These are phyloP conservation scores for Thalassiosira allenii DNA, from an alignment of 352 stramenopile genomes.

Conservation along the genomic window DNA sequence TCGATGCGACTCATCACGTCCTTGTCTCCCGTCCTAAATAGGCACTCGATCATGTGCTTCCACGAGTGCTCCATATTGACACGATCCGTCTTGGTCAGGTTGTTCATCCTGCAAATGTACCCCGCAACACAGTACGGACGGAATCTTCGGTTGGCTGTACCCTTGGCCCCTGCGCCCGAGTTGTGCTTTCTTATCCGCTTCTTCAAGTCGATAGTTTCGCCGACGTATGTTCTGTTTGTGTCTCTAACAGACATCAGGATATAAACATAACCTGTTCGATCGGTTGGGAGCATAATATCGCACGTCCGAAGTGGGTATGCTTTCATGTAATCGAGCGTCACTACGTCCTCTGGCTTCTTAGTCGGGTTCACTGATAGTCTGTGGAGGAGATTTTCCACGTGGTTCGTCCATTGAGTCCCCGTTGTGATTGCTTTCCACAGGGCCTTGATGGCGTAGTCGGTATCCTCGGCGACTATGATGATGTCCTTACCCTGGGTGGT, in stretches of 20 bases:
- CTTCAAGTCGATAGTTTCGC: slow-evolving; percentile 14
- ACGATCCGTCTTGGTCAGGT: neutral
- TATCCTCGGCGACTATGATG: slow-evolving; percentile 14
- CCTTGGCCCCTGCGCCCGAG: neutral
- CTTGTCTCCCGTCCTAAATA: no score
- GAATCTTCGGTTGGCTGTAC: neutral
- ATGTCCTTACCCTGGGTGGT: neutral
- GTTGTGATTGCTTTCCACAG: slow-evolving; percentile 33
- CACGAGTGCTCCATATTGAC: no score
- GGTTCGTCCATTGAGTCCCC: slow-evolving; percentile 31
- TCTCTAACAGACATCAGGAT: slow-evolving; percentile 25
- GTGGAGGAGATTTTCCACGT: slow-evolving; percentile 14
- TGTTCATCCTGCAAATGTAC: slow-evolving; percentile 15
- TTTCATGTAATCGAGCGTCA: slow-evolving; percentile 1
- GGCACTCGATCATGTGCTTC: no score
- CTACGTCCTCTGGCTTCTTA: no score
- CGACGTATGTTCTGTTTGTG: slow-evolving; percentile 32
- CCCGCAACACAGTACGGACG: slow-evolving; percentile 11
- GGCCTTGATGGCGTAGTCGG: slow-evolving; percentile 11
- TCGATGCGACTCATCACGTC: no score
- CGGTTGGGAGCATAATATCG: slow-evolving; percentile 28
- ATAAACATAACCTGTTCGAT: slow-evolving; percentile 38
- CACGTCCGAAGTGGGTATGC: slow-evolving; percentile 19
- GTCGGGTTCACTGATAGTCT: slow-evolving; percentile 1
- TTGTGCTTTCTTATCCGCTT: slow-evolving; percentile 18